Base-by-base conservation (phyloP, 2,329 filamentous ascomycete species). In the Ascochyta clinopodiicola region DNA sequence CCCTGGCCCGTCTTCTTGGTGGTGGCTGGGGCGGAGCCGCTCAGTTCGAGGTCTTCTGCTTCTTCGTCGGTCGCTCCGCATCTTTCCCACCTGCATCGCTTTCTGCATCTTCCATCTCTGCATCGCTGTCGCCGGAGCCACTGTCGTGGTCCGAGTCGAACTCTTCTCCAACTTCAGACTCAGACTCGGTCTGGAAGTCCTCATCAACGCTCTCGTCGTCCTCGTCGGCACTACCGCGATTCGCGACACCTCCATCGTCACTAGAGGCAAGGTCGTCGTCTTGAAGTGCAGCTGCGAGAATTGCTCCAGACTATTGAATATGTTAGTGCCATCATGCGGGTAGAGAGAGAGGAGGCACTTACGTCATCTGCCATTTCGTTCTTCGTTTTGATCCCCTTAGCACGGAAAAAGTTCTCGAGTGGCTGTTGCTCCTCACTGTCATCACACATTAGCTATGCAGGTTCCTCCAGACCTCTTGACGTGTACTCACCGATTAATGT, bases 311-410 rank as follows among this genome's bases (percentile, higher is more conserved):
- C 80, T 83, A 63, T 44, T 32, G 45, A 48, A 56, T 52, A 27
- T 35, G 70, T 73, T 75, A 73, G 68, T 51, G 46, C 38, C 29
- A 47, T 38, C 29, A 36, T 27, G 32, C 34, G 37, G 7, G 37
- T 52, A n/a, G 10, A 17, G 17, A 24, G 17, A 24, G 10, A 43
- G 43, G 25, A 39, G 36, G 38, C 25, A 74, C 90, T 88, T 74
- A 91, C 90, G 67, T 99, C 95, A 74, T 97, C 95, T 59, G 96
- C 89, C 81, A 99, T 97, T 79, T 99, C 95, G 76, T 99, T 99
- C 87, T 97, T 98, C 53, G 96, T 93, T 50, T 94, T 91, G 70
- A 99, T 85, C 58, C 89, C 90, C 83, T 98, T 98, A 66, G 92
- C 86, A 78, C 96, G 95, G 85, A 99, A 97, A 81, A 99, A 99